phyloP scores from a whole-genome alignment of 164 flowering plant species.

The Malania oleifera region DNA sequence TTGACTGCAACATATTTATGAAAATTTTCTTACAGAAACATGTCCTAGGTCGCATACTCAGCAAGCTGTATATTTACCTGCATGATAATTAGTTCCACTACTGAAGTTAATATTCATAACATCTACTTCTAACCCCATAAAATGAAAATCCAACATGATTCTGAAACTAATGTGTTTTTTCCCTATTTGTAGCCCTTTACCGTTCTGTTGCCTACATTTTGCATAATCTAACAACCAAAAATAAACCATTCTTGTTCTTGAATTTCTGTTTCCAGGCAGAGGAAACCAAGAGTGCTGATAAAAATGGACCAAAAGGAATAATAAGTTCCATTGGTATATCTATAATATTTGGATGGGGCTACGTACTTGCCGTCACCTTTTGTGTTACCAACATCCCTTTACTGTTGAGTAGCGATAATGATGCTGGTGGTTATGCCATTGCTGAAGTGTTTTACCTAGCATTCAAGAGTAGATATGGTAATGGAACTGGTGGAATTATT shows the following conservation, averaged over 20 bases:
- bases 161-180: too few species aligned
- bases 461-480: constrained; percentile 81
- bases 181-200: neutral
- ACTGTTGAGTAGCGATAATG: constrained; percentile 63
- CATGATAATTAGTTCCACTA: too few species aligned
- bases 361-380: constrained; percentile 76
- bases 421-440: constrained; percentile 93
- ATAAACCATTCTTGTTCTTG: neutral
- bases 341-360: constrained; percentile 82
- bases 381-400: constrained; percentile 71
- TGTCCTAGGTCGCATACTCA: too few species aligned
- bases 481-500: constrained; percentile 81
- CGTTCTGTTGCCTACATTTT: neutral
- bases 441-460: constrained; percentile 81
- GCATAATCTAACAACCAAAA: neutral
- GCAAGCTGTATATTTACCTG: too few species aligned
- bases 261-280: constrained; percentile 58
- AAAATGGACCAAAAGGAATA: constrained; percentile 93
- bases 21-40: too few species aligned
- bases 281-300: constrained; percentile 88
- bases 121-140: too few species aligned
- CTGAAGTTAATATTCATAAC: too few species aligned
- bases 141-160: too few species aligned
- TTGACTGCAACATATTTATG: too few species aligned
- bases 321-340: constrained; percentile 86